Evolutionary conservation across 1,139 yeast genomes (phyloP).

Genomic region (Protomyces inouyei): DNA sequence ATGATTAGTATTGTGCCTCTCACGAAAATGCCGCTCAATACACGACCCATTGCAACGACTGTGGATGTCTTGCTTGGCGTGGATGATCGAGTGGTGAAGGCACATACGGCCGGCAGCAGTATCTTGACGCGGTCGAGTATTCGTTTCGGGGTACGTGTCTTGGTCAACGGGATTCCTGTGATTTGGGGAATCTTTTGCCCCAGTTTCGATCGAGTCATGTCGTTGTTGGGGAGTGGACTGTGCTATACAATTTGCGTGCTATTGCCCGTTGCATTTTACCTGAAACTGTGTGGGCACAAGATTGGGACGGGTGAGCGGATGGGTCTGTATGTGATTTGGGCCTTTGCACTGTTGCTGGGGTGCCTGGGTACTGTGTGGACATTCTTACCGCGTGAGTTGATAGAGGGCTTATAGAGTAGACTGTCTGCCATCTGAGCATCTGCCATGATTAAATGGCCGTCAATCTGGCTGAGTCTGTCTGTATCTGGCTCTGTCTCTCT

Average conservation of each 20-base stretch:
- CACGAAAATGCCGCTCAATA: conserved; percentile 81
- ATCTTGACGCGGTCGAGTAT: conserved; percentile 18
- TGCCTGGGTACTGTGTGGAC: conserved; percentile 22
- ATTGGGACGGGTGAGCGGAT: conserved; percentile 5
- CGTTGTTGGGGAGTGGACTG: conserved; percentile 74
- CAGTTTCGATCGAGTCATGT: conserved; percentile 75
- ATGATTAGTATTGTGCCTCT: conserved; percentile 77
- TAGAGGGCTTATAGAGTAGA: not conserved
- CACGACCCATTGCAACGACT: conserved; percentile 79
- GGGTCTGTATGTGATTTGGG: conserved; percentile 6
- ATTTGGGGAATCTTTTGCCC: conserved; percentile 58
- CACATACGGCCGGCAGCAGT: conserved; percentile 7
- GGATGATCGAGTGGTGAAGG: conserved; percentile 30
- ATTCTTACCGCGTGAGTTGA: conserved; percentile 14
- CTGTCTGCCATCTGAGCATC: not conserved
- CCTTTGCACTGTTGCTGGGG: conserved; percentile 7
- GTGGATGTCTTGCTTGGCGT: conserved; percentile 48
- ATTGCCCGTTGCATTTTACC: conserved; percentile 68
- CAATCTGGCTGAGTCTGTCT: too few relatives aligned
- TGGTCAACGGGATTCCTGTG: conserved; percentile 46
- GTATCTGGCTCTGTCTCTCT: too few relatives aligned
- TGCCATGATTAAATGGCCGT: too few relatives aligned
- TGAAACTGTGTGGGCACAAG: conserved; percentile 51
- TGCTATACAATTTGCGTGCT: conserved; percentile 77
- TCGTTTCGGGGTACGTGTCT: conserved; percentile 38